phyloP scores from a whole-genome alignment of 768 basidiomycete species.

The Lentinula sp. region DNA sequence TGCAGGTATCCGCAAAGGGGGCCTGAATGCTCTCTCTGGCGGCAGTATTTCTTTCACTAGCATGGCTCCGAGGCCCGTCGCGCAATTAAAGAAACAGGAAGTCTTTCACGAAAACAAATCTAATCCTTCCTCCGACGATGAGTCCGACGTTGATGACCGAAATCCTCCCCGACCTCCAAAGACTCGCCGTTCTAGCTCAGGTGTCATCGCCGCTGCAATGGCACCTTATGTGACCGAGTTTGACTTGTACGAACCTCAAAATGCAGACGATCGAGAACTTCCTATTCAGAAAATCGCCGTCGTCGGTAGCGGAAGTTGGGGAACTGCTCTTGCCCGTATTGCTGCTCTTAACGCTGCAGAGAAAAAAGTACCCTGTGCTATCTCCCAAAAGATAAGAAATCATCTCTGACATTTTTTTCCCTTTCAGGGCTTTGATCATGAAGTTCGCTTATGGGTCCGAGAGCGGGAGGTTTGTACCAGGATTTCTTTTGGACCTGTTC shows the following conservation, averaged over 20 bases:
- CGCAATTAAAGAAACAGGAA: neutral
- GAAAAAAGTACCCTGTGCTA: neutral
- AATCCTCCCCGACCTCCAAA: neutral
- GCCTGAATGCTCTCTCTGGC: slow-evolving; percentile 10
- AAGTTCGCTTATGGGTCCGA: slow-evolving; percentile 12
- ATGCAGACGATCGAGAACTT: neutral
- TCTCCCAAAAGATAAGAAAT: neutral
- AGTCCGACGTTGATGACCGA: slow-evolving; percentile 8
- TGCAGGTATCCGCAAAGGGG: slow-evolving; percentile 4
- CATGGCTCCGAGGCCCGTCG: slow-evolving; percentile 5
- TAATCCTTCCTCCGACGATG: neutral
- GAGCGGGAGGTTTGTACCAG: slow-evolving; percentile 9
- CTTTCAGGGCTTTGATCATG: slow-evolving; percentile 7
- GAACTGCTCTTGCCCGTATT: slow-evolving; percentile 10
- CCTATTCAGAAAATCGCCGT: slow-evolving; percentile 10
- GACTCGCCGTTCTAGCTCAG: slow-evolving; percentile 8
- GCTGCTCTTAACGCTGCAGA: slow-evolving; percentile 3
- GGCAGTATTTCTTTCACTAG: slow-evolving; percentile 9
- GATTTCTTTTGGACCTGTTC: neutral
- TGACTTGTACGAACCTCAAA: slow-evolving; percentile 10
- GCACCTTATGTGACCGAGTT: slow-evolving; percentile 11
- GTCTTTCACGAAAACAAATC: neutral
- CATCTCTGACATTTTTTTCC: neutral
- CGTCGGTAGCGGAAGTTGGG: slow-evolving; percentile 11
- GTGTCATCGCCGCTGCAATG: slow-evolving; percentile 8